Percentiles rank a stretch among this genome's conserved stretches.
phyloP scores from a whole-genome alignment of 345 rosid genomes.

The Hibiscus trionum region DNA sequence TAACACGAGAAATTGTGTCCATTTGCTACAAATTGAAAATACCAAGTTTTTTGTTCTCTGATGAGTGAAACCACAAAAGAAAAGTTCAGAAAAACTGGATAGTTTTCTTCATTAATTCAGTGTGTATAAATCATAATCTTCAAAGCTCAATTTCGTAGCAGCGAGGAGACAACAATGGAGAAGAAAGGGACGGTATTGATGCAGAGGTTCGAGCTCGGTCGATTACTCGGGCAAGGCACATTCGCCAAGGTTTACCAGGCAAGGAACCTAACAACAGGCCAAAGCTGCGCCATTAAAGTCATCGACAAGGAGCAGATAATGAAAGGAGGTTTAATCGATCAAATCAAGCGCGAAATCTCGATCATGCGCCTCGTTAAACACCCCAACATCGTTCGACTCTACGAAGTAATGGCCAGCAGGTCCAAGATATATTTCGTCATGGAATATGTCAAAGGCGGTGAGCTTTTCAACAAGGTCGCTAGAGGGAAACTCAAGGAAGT shows the following conservation, averaged over 20 bases:
- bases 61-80: neutral
- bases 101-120: neutral
- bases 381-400: conserved; percentile 63
- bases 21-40: no score
- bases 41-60: no score
- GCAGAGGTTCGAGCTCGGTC: conserved; percentile 65
- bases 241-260: conserved; percentile 82
- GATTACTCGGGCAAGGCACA: conserved; percentile 77
- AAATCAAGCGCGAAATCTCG: conserved; percentile 81
- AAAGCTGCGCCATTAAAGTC: conserved; percentile 66
- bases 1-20: no score
- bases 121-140: neutral
- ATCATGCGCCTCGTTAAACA: conserved; percentile 76
- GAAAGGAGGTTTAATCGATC: conserved; percentile 59
- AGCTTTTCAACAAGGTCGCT: conserved; percentile 65
- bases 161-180: conserved; percentile 36
- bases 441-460: conserved; percentile 74
- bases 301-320: conserved; percentile 63
- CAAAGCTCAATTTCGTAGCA: neutral
- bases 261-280: conserved; percentile 45
- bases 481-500: conserved; percentile 75
- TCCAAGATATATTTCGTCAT: conserved; percentile 70
- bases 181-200: conserved; percentile 46
- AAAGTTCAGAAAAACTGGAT: neutral
- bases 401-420: conserved; percentile 89